phyloP scores from a whole-genome alignment of 257 asterid genomes.

The Plantago elongata region DNA sequence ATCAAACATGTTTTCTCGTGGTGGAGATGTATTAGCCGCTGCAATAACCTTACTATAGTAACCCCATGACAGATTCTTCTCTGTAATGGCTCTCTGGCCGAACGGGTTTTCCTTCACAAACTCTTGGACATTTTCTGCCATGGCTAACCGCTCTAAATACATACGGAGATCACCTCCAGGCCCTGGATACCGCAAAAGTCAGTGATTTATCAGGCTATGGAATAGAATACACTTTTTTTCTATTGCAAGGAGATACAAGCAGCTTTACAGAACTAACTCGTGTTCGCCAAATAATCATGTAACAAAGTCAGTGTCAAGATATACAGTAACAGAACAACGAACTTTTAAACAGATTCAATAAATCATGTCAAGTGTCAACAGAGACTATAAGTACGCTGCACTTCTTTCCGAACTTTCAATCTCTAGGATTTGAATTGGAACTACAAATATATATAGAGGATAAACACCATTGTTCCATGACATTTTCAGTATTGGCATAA shows the following conservation, averaged over 20 bases:
- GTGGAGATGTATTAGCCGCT: slow-evolving; percentile 44
- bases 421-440: no score
- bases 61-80: slow-evolving; percentile 62
- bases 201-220: no score
- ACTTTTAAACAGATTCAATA: no score
- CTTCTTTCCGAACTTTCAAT: no score
- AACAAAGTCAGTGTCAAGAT: no score
- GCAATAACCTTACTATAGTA: slow-evolving; percentile 58
- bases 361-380: no score
- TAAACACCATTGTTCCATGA: background rate
- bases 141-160: slow-evolving; percentile 64
- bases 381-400: no score
- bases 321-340: no score
- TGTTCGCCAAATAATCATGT: no score
- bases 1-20: slow-evolving; percentile 1
- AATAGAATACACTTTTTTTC: background rate
- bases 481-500: slow-evolving; percentile 1
- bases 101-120: slow-evolving; percentile 64
- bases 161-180: slow-evolving; percentile 76
- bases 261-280: no score
- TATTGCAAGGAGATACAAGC: background rate
- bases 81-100: slow-evolving; percentile 76
- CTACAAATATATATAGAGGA: background rate
- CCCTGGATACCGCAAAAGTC: slow-evolving; percentile 35
- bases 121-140: slow-evolving; percentile 67